Evolutionary conservation across 169 alveolate genomes (phyloP).

Genomic region (Prorocentrum cordatum): DNA sequence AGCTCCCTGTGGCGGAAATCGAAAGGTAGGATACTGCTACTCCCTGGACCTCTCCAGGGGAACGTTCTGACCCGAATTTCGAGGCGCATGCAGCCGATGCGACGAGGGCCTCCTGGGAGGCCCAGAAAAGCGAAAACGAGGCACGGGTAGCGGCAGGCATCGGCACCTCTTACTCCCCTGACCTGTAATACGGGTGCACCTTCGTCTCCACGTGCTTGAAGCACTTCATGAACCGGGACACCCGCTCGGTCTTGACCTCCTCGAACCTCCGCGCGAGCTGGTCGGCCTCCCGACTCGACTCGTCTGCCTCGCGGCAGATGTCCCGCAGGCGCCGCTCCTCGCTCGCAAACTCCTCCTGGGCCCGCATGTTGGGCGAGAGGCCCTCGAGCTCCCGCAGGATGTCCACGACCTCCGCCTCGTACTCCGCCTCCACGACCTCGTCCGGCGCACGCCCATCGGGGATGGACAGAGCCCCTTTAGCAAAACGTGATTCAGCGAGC

Average conservation of each 20-base stretch:
- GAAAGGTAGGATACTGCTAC: too few relatives aligned
- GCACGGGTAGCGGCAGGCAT: too few relatives aligned
- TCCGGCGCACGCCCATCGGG: too few relatives aligned
- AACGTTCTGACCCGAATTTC: too few relatives aligned
- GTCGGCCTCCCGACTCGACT: conserved; percentile 14
- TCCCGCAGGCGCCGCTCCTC: conserved; percentile 30
- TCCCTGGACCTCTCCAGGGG: too few relatives aligned
- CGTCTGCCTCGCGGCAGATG: conserved; percentile 48
- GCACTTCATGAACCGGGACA: conserved; percentile 58
- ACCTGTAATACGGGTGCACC: not conserved
- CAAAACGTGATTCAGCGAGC: too few relatives aligned
- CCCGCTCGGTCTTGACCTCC: conserved; percentile 53
- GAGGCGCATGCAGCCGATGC: too few relatives aligned
- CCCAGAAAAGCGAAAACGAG: too few relatives aligned
- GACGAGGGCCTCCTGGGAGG: too few relatives aligned
- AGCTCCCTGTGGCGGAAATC: too few relatives aligned
- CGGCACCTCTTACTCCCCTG: too few relatives aligned
- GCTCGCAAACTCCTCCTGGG: conserved; percentile 24
- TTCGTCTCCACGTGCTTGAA: conserved; percentile 32
- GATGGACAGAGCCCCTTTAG: not conserved
- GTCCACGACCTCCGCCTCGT: not conserved
- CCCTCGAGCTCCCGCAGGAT: conserved; percentile 16
- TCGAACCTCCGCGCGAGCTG: conserved; percentile 39
- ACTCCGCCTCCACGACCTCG: too few relatives aligned
- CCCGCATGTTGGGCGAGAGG: conserved; percentile 36